Conservation (phyloP, 306 rosid genomes). For the Senna siamea region DNA sequence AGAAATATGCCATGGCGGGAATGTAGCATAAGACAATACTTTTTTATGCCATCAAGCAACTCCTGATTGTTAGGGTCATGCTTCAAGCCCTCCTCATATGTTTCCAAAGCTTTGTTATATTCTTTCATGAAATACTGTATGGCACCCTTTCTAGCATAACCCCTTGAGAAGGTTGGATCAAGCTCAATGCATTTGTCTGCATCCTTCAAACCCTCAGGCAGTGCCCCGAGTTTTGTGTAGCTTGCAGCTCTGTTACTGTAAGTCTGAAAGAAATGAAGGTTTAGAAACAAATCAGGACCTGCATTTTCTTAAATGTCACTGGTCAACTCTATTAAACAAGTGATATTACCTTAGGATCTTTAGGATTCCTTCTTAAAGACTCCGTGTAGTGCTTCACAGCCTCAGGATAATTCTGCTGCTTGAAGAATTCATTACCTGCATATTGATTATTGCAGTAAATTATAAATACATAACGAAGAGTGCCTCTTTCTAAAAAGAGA, state of each 20-base stretch:
- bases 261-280: slow-evolving; percentile 57
- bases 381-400: slow-evolving; percentile 90
- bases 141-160: slow-evolving; percentile 90
- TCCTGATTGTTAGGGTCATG: slow-evolving; percentile 82
- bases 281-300: slow-evolving; percentile 6
- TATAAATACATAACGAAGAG: neutral
- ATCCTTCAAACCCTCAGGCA: slow-evolving; percentile 98
- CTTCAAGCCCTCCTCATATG: slow-evolving; percentile 87
- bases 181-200: slow-evolving; percentile 97
- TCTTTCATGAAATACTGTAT: slow-evolving; percentile 95
- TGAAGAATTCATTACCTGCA: slow-evolving; percentile 88
- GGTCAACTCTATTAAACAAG: neutral
- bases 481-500: neutral
- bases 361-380: slow-evolving; percentile 79
- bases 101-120: slow-evolving; percentile 92
- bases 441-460: slow-evolving; percentile 7
- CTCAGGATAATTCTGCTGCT: slow-evolving; percentile 89
- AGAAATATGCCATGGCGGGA: neutral
- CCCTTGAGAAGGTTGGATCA: slow-evolving; percentile 87
- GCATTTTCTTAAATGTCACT: neutral
- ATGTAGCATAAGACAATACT: slow-evolving; percentile 45
- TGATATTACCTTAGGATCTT: slow-evolving; percentile 71
- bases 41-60: slow-evolving; percentile 81
- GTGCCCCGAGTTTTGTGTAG: slow-evolving; percentile 90
- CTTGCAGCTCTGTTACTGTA: slow-evolving; percentile 97